Conservation (phyloP, 2,329 filamentous ascomycete species). For the Coccinonectria pachysandricola region DNA sequence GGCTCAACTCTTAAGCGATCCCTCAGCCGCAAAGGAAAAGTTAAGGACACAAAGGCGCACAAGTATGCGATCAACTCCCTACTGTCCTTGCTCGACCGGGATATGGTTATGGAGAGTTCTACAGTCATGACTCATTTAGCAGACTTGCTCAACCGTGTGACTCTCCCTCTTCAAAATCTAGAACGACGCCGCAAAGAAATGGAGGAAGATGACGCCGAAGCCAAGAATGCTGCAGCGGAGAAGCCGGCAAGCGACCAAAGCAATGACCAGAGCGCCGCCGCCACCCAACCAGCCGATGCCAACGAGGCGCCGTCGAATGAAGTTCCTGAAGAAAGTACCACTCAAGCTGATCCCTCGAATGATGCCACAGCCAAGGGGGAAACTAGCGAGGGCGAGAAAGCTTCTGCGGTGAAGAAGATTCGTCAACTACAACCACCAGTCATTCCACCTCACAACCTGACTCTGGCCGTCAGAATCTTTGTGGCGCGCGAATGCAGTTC, state of each 20-base stretch:
- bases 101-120: constrained; percentile 94
- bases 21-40: constrained; percentile 74
- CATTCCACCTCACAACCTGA: constrained; percentile 80
- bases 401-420: constrained; percentile 37
- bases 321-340: constrained; percentile 12
- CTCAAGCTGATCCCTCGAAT: constrained; percentile 17
- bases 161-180: constrained; percentile 69
- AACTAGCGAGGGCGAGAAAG: constrained; percentile 27
- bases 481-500: constrained; percentile 92
- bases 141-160: constrained; percentile 77
- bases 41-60: constrained; percentile 70
- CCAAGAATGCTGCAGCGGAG: constrained; percentile 25
- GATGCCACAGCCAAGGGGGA: constrained; percentile 16
- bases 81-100: constrained; percentile 79
- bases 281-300: constrained; percentile 9
- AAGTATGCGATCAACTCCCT: constrained; percentile 91
- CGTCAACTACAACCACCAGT: constrained; percentile 65
- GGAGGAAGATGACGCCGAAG: constrained; percentile 40
- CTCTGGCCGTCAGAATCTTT: constrained; percentile 91
- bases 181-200: constrained; percentile 75
- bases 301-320: constrained; percentile 9
- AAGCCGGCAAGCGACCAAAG: constrained; percentile 17
- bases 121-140: constrained; percentile 91
- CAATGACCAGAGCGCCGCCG: constrained; percentile 25
- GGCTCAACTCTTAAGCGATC: constrained; percentile 66